A percentile compares a stretch with the other conserved stretches of the same genome.
These are phyloP conservation scores for Castanopsis chinensis DNA, from an alignment of 306 rosid species.

Conservation along the genomic window DNA sequence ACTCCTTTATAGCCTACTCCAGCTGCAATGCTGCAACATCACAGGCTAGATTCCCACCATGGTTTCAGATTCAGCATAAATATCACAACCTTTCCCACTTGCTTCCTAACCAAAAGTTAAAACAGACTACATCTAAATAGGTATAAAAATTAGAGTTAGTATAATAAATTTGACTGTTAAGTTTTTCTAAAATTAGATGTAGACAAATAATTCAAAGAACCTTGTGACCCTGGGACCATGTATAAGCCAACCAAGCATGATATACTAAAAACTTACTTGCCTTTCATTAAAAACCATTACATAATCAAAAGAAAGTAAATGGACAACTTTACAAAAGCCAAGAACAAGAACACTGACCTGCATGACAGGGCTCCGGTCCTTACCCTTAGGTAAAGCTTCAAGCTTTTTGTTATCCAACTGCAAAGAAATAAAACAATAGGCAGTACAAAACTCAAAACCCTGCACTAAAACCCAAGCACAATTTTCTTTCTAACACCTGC, in stretches of 20 bases:
- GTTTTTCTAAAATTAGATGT: neutral
- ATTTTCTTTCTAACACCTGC: neutral
- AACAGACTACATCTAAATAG: neutral
- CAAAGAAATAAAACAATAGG: neutral
- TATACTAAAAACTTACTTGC: neutral
- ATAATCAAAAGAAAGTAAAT: neutral
- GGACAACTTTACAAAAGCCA: slow-evolving; percentile 5
- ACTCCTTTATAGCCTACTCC: neutral
- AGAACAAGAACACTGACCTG: slow-evolving; percentile 55
- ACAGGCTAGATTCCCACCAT: neutral
- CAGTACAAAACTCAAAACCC: neutral
- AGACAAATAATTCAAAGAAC: neutral
- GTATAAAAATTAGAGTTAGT: neutral
- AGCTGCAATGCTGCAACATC: neutral
- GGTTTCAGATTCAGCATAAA: neutral
- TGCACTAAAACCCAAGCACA: neutral
- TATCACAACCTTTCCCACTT: neutral
- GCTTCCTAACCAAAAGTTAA: neutral
- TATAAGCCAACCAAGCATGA: neutral
- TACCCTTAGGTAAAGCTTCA: slow-evolving; percentile 62
- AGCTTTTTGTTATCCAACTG: slow-evolving; percentile 92
- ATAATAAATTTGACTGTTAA: neutral
- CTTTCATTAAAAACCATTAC: neutral
- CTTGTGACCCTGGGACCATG: neutral
- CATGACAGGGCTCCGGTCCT: slow-evolving; percentile 61